phyloP scores from a whole-genome alignment of 257 asterid species.

The Haberlea rhodopensis region DNA sequence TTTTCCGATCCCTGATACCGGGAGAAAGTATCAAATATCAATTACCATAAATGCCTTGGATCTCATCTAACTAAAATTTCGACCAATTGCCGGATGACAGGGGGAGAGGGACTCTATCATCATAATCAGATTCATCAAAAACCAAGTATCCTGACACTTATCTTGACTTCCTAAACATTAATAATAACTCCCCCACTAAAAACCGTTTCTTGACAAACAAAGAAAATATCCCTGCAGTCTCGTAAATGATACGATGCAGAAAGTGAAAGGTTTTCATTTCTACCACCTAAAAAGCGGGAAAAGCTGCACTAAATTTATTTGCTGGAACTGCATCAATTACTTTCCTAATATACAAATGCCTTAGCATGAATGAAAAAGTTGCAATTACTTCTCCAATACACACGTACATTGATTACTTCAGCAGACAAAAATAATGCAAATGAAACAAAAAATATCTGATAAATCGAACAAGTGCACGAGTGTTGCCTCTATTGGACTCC shows the following conservation, averaged over 20 bases:
- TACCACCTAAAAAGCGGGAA: not conserved
- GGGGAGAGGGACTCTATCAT: not conserved
- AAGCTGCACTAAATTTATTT: not conserved
- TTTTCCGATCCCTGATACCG: constrained; percentile 35
- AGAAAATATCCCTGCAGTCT: not conserved
- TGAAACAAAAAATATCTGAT: constrained; percentile 1
- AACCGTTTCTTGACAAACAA: not conserved
- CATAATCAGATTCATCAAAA: not conserved
- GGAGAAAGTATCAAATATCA: constrained; percentile 4
- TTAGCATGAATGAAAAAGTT: too few relatives aligned
- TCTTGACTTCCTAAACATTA: not conserved
- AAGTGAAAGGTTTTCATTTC: not conserved
- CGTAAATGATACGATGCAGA: not conserved
- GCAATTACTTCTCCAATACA: not conserved
- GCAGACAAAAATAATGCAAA: not conserved
- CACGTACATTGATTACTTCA: not conserved
- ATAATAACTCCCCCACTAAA: not conserved
- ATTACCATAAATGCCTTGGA: constrained; percentile 18
- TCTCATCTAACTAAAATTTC: constrained; percentile 7
- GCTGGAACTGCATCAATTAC: not conserved
- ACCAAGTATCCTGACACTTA: not conserved
- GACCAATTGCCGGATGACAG: not conserved
- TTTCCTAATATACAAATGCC: not conserved
- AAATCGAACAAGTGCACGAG: constrained; percentile 4
- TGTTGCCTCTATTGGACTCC: constrained; percentile 18